Percentiles rank a stretch among this genome's conserved stretches.
These are phyloP conservation scores for Eutrema japonicum DNA, from an alignment of 345 rosid species.

Conservation along the genomic window DNA sequence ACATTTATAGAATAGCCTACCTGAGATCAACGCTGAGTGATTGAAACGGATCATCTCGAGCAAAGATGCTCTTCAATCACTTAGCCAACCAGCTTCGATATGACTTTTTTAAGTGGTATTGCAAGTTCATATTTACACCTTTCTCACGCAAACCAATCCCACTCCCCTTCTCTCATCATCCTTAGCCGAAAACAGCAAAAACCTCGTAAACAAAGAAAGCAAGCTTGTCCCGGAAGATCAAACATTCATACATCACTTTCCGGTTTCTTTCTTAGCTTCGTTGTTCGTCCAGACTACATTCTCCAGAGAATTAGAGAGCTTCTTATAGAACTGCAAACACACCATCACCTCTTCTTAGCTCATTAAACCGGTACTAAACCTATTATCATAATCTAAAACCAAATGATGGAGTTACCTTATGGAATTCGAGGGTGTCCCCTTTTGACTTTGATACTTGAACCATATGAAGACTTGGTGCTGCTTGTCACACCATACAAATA, in stretches of 20 bases:
- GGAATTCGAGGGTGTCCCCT: constrained; percentile 97
- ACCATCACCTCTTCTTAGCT: constrained; percentile 20
- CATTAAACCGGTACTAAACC: background rate
- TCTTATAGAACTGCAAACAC: constrained; percentile 80
- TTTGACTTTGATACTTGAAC: constrained; percentile 91
- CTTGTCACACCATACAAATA: constrained; percentile 26
- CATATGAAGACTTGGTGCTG: constrained; percentile 94
- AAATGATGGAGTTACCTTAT: constrained; percentile 58
- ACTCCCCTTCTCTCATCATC: constrained; percentile 19
- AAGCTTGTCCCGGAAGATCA: constrained; percentile 13
- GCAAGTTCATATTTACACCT: constrained; percentile 33
- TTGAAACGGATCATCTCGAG: too few species aligned
- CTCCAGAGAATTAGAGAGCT: constrained; percentile 74
- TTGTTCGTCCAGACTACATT: constrained; percentile 95
- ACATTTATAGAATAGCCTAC: too few species aligned
- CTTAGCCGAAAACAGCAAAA: constrained; percentile 24
- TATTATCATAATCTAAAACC: background rate
- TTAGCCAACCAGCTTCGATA: constrained; percentile 12
- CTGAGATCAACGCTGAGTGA: too few species aligned
- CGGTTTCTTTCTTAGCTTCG: constrained; percentile 64
- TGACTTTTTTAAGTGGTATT: too few species aligned
- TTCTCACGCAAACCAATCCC: constrained; percentile 25
- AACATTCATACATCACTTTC: constrained; percentile 25
- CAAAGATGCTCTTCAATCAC: background rate
- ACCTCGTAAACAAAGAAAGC: constrained; percentile 24